Base-by-base conservation (phyloP, 2,329 filamentous ascomycete genomes). In the Exophiala lecanii-corni region DNA sequence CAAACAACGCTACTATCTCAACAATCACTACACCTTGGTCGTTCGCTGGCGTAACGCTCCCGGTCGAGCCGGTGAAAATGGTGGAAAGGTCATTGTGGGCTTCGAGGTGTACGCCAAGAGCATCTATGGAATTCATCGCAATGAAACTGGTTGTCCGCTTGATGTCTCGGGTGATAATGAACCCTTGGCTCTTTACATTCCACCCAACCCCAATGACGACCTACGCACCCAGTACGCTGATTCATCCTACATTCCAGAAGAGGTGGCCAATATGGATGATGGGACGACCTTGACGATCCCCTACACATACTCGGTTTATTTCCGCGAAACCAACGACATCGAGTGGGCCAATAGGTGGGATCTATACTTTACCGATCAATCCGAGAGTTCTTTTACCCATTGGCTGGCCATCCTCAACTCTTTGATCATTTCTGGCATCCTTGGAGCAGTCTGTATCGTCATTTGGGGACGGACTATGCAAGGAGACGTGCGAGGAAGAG, bases 71-170 rank as follows among this genome's bases (percentile, higher is more conserved):
- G 85, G 84, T 20, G 74, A 81, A 13, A 74, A 76, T 33, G 84
- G 85, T 37, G 83, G 81, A 51, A 89, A 86, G 65, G 80, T 92
- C 28, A 78, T 95, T 52, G 85, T 94, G 15, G 88, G 86, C 0
- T 94, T 95, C 59, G 88, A 95, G 66, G 82, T 94, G 18, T 94
- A 92, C 58, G 80, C 87, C 16, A 94, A 91, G 71, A 94, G 86
- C 59, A 78, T 94, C 56, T 79, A 79, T 17, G 70, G 74, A 9
- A 73, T 70, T 47, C 74, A 78, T 53, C 77, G 84, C 36, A 72
- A 79, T 43, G 72, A 75, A 30, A 66, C 71, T 12, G 84, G 85
- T 12, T 86, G 88, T 56, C 86, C 86, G 1, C 68, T 70, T 15
- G 75, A 86, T 49, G 67, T 89, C 18, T 75, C 81, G 53, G 71